Evolutionary conservation across 2,329 filamentous ascomycete genomes (phyloP).

Genomic region (Fusarium nelsonii): DNA sequence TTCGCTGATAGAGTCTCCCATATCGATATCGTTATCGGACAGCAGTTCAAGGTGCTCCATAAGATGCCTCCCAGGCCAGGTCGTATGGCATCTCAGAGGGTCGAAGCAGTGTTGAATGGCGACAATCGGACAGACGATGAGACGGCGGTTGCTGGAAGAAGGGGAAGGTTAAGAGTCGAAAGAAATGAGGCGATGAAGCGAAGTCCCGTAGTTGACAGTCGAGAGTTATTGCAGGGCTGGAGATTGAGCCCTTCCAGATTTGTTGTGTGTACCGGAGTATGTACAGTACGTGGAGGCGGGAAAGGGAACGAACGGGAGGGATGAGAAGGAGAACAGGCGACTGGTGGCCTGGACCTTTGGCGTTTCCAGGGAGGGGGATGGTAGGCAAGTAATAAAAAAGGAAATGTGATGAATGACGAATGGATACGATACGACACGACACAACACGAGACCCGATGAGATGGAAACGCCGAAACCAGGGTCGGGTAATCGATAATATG

Average conservation of each 20-base stretch:
- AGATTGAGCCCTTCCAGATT: slow-evolving; percentile 19
- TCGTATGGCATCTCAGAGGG: slow-evolving; percentile 44
- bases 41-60: slow-evolving; percentile 42
- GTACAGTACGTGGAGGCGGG: slow-evolving; percentile 19
- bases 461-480: slow-evolving; percentile 34
- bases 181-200: slow-evolving; percentile 13
- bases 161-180: slow-evolving; percentile 4
- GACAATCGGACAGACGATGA: background rate
- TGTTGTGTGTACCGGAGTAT: slow-evolving; percentile 5
- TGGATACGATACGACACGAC: slow-evolving; percentile 7
- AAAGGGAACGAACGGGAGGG: slow-evolving; percentile 34
- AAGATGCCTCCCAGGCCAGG: slow-evolving; percentile 40
- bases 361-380: slow-evolving; percentile 44
- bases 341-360: slow-evolving; percentile 21
- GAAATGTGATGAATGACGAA: slow-evolving; percentile 25
- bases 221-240: slow-evolving; percentile 16
- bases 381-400: slow-evolving; percentile 45
- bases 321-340: slow-evolving; percentile 48
- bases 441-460: slow-evolving; percentile 23
- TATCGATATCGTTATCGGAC: slow-evolving; percentile 39
- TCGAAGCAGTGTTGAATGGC: slow-evolving; percentile 6
- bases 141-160: background rate
- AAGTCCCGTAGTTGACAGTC: slow-evolving; percentile 12
- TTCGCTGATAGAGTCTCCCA: slow-evolving; percentile 45
- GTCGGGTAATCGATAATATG: slow-evolving; percentile 31